A percentile compares a stretch with the other conserved stretches of the same genome.
phyloP scores from a whole-genome alignment of 2,329 filamentous ascomycete species.

The Ascochyta lentis region DNA sequence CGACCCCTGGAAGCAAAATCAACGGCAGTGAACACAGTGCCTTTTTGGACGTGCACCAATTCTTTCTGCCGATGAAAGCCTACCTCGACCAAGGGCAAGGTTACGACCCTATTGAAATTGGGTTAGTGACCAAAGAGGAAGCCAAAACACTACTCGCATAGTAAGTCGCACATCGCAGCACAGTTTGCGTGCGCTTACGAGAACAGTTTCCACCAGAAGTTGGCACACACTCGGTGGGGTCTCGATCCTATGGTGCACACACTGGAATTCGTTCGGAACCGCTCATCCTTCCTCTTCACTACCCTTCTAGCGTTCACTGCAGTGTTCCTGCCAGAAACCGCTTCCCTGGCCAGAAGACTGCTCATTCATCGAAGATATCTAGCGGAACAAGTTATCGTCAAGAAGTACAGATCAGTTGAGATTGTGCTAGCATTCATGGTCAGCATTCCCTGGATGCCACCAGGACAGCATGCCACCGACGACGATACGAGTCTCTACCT shows the following conservation, averaged over 20 bases:
- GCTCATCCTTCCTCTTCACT: slow-evolving; percentile 75
- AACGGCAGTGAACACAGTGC: slow-evolving; percentile 47
- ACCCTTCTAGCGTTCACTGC: slow-evolving; percentile 73
- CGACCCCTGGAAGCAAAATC: slow-evolving; percentile 37
- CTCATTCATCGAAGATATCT: slow-evolving; percentile 69
- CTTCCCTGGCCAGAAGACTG: slow-evolving; percentile 69
- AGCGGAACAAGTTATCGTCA: slow-evolving; percentile 66
- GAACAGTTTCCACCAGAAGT: slow-evolving; percentile 69
- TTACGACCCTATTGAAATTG: slow-evolving; percentile 72
- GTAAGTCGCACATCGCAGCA: slow-evolving; percentile 53
- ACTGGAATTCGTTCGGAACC: slow-evolving; percentile 67
- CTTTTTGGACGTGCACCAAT: slow-evolving; percentile 63
- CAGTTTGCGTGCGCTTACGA: background rate
- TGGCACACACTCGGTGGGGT: slow-evolving; percentile 77
- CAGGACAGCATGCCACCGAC: slow-evolving; percentile 69
- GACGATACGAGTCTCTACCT: slow-evolving; percentile 77
- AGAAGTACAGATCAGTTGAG: slow-evolving; percentile 72
- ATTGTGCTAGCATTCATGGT: slow-evolving; percentile 78
- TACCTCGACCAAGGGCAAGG: slow-evolving; percentile 69
- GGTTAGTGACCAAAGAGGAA: slow-evolving; percentile 70
- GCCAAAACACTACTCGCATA: slow-evolving; percentile 69
- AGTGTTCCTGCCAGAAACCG: slow-evolving; percentile 69
- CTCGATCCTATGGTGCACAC: slow-evolving; percentile 73
- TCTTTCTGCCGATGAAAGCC: slow-evolving; percentile 70
- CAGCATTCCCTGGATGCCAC: slow-evolving; percentile 78